These are phyloP conservation scores for Mycena floridula DNA, from an alignment of 768 basidiomycete species.

Conservation along the genomic window DNA sequence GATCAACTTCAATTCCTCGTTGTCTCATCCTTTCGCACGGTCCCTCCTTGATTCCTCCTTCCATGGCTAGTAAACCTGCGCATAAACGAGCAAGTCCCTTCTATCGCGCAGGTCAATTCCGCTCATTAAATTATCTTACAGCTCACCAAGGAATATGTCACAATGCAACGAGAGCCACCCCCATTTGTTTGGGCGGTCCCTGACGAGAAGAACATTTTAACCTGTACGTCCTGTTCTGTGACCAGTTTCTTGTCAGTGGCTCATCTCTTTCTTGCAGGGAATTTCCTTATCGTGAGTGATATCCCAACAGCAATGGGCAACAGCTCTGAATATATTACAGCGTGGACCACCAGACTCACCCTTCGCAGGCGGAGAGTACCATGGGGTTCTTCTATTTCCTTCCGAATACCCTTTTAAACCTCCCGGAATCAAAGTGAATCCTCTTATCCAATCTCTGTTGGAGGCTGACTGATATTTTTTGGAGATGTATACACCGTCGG, in stretches of 20 bases:
- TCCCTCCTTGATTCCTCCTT: no score
- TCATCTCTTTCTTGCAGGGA: no score
- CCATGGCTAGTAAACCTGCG: slow-evolving; percentile 87
- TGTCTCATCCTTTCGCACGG: no score
- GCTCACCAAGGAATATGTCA: slow-evolving; percentile 84
- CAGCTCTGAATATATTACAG: slow-evolving; percentile 30
- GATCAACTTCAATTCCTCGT: no score
- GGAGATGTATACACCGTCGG: slow-evolving; percentile 88
- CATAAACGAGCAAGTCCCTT: slow-evolving; percentile 62
- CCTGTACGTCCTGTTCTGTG: slow-evolving; percentile 63
- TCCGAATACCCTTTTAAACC: slow-evolving; percentile 96
- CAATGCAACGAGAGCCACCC: slow-evolving; percentile 90
- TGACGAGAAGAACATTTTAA: slow-evolving; percentile 96
- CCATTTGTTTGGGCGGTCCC: slow-evolving; percentile 95
- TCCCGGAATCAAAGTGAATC: slow-evolving; percentile 85
- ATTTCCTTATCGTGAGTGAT: slow-evolving; percentile 79
- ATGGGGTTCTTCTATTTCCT: slow-evolving; percentile 88
- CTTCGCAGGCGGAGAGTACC: slow-evolving; percentile 89
- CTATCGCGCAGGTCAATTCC: not conserved
- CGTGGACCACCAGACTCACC: slow-evolving; percentile 93
- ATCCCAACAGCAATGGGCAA: slow-evolving; percentile 4
- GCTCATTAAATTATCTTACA: slow-evolving; percentile 20
- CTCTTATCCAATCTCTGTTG: slow-evolving; percentile 2
- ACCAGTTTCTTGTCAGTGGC: no score
- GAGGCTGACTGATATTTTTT: slow-evolving; percentile 1